These are phyloP conservation scores for Fulvia fulva DNA, from an alignment of 2,329 filamentous ascomycete genomes.

Conservation along the genomic window DNA sequence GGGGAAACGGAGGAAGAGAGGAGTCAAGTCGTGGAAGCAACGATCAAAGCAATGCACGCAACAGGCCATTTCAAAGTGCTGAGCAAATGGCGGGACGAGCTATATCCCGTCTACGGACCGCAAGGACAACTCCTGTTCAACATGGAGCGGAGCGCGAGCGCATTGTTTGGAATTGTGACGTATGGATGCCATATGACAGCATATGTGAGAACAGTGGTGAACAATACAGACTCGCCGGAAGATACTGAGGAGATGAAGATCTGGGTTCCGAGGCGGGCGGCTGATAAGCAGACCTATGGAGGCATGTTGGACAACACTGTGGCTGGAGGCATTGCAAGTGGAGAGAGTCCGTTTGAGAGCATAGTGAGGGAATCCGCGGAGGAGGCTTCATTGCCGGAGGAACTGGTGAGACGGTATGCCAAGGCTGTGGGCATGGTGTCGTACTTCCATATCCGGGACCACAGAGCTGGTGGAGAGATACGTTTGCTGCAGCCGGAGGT, in stretches of 20 bases:
- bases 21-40: conserved; percentile 53
- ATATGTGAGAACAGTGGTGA: conserved; percentile 46
- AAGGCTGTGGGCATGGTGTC: conserved; percentile 67
- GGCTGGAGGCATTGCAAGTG: conserved; percentile 77
- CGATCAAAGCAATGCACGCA: conserved; percentile 65
- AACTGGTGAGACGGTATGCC: conserved; percentile 59
- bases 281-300: conserved; percentile 78
- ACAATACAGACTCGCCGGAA: conserved; percentile 34
- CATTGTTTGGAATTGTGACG: conserved; percentile 69
- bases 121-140: conserved; percentile 62
- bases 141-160: conserved; percentile 71
- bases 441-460: conserved; percentile 78
- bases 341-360: conserved; percentile 75
- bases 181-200: conserved; percentile 79
- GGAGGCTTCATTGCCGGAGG: conserved; percentile 75
- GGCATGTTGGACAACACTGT: conserved; percentile 95
- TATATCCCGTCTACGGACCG: conserved; percentile 69
- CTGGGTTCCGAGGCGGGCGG: conserved; percentile 77
- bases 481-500: conserved; percentile 84
- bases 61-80: conserved; percentile 70
- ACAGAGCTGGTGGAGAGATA: conserved; percentile 72
- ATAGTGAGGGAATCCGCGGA: conserved; percentile 82
- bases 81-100: conserved; percentile 73
- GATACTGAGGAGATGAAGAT: conserved; percentile 59
- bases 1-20: conserved; percentile 60